Evolutionary conservation across 2,329 filamentous ascomycete species (phyloP).

Genomic region (Elsinoe fawcettii): DNA sequence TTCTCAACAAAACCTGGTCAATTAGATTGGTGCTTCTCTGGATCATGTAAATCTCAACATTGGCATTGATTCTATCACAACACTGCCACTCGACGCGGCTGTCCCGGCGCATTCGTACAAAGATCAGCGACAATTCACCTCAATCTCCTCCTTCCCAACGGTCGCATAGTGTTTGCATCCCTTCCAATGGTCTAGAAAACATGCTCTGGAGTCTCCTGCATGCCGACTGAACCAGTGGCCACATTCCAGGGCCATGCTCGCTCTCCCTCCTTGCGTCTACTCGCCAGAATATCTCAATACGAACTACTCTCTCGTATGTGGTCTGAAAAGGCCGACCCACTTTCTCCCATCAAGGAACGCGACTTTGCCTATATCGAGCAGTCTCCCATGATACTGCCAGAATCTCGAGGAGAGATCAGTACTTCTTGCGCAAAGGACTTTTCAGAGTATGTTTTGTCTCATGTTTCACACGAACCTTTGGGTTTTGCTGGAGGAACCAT

Average conservation of each 20-base stretch:
- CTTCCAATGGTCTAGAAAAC: constrained; percentile 4
- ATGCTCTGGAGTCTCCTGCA: constrained; percentile 15
- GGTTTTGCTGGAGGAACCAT: background rate
- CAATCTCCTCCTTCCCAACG: constrained; percentile 1
- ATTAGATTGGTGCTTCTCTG: background rate
- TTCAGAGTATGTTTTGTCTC: constrained; percentile 42
- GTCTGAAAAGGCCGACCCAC: constrained; percentile 19
- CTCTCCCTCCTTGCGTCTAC: constrained; percentile 18
- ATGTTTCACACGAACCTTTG: constrained; percentile 27
- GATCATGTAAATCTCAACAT: background rate
- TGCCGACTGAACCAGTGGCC: constrained; percentile 14
- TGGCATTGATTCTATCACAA: background rate
- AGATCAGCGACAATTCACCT: background rate
- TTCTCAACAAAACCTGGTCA: background rate
- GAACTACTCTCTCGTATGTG: constrained; percentile 18
- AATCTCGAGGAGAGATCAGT: constrained; percentile 41
- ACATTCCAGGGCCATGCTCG: constrained; percentile 18
- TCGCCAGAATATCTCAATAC: constrained; percentile 18
- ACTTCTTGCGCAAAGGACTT: constrained; percentile 41
- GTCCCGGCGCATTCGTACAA: background rate
- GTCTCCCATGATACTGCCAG: constrained; percentile 33
- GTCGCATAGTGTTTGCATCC: background rate
- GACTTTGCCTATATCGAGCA: constrained; percentile 40
- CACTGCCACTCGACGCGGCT: background rate
- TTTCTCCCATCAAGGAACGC: constrained; percentile 29